Evolutionary conservation across 2,329 filamentous ascomycete genomes (phyloP).

Genomic region (Hypoxylon sp.): DNA sequence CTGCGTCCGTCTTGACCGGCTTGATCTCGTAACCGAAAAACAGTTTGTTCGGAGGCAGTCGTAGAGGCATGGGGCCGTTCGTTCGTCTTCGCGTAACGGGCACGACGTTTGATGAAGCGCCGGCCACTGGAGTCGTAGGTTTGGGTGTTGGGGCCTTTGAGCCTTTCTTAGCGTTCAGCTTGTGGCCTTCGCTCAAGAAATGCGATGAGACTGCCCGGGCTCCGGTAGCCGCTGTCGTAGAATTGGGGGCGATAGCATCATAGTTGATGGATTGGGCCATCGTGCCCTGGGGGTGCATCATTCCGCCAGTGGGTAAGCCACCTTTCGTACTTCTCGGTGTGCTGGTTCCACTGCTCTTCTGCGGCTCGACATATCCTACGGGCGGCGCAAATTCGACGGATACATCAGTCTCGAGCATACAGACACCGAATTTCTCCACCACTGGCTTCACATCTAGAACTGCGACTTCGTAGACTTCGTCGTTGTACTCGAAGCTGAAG

Average conservation of each 20-base stretch:
- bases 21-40: slow-evolving; percentile 98
- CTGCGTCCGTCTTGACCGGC: slow-evolving; percentile 83
- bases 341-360: slow-evolving; percentile 82
- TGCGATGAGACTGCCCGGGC: slow-evolving; percentile 69
- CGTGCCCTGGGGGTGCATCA: slow-evolving; percentile 85
- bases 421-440: slow-evolving; percentile 85
- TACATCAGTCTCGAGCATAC: slow-evolving; percentile 95
- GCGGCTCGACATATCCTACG: slow-evolving; percentile 92
- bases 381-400: slow-evolving; percentile 96
- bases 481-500: slow-evolving; percentile 97
- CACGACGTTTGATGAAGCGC: slow-evolving; percentile 60
- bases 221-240: slow-evolving; percentile 72
- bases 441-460: slow-evolving; percentile 94
- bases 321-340: slow-evolving; percentile 79
- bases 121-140: slow-evolving; percentile 77
- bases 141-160: slow-evolving; percentile 81
- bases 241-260: slow-evolving; percentile 84
- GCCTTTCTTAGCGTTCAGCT: slow-evolving; percentile 84
- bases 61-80: slow-evolving; percentile 87
- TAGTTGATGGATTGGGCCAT: slow-evolving; percentile 99
- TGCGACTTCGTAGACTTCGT: slow-evolving; percentile 91
- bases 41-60: slow-evolving; percentile 87
- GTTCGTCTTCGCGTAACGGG: slow-evolving; percentile 61
- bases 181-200: slow-evolving; percentile 84
- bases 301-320: slow-evolving; percentile 76